A percentile compares a stretch with the other conserved stretches of the same genome.
phyloP scores from a whole-genome alignment of 768 basidiomycete species.

The Exsudoporus frostii region DNA sequence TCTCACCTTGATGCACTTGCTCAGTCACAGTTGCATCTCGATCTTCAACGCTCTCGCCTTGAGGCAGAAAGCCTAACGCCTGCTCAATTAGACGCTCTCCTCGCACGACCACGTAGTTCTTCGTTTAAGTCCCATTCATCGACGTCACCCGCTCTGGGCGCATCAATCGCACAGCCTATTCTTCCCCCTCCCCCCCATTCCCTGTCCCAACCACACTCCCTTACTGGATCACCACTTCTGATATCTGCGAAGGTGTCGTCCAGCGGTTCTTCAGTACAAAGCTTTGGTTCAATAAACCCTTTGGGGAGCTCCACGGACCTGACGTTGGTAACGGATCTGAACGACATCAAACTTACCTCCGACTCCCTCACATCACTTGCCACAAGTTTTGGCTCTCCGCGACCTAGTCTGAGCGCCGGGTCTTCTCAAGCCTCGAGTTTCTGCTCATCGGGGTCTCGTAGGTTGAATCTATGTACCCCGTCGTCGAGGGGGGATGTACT shows the following conservation, averaged over 20 bases:
- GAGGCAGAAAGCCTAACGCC: constrained; percentile 26
- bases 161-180: constrained; percentile 21
- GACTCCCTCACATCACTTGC: constrained; percentile 27
- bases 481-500: constrained; percentile 21
- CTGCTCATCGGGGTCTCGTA: constrained; percentile 23
- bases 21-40: constrained; percentile 25
- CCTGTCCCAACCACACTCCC: constrained; percentile 27
- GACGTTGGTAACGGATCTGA: constrained; percentile 25
- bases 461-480: constrained; percentile 17
- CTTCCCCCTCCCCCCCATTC: constrained; percentile 20
- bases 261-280: constrained; percentile 19
- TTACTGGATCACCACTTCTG: constrained; percentile 27
- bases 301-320: constrained; percentile 17
- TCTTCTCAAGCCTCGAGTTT: constrained; percentile 31
- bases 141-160: constrained; percentile 11
- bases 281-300: constrained; percentile 10
- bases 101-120: constrained; percentile 21
- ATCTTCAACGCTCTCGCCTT: constrained; percentile 26
- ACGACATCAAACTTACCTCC: constrained; percentile 22
- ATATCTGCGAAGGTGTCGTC: constrained; percentile 24
- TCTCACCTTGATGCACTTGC: constrained; percentile 22
- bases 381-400: constrained; percentile 25
- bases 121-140: constrained; percentile 27
- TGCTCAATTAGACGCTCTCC: constrained; percentile 27
- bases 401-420: constrained; percentile 24